Evolutionary conservation across 1,139 yeast species (phyloP), one percentile per base, ranked within the genome.

Genomic region (Suhomyces chickasaworum): DNA sequence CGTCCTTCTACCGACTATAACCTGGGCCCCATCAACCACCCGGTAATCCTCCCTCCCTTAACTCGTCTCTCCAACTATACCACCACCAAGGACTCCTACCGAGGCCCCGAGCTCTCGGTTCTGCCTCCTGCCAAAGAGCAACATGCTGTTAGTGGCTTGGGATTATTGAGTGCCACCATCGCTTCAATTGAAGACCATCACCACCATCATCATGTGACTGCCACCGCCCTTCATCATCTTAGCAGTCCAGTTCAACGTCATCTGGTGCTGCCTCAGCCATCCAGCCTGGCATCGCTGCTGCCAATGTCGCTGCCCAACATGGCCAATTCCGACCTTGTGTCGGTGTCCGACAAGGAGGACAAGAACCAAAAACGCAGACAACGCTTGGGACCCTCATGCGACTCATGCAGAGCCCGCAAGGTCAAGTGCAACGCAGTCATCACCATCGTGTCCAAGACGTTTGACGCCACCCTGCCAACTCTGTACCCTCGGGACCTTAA

Each of bases 381-480:
- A 63, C 68, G 93, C 50, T 71, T 80, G 18, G 91, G 93, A 0
- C 91, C 91, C 8, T 81, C 87, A 41, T 86, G 93, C 64, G 91
- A 86, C 61, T 69, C 79, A 37, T 86, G 93, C 61, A 71, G 90
- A 44, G 61, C 78, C n/a, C 75, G 89, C 50, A 86, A 86, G 63
- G 86, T 84, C 49, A 86, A 84, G 63, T 86, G 93, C 65, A 83
- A 85, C 58, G 89, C 91, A 2, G 83, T 78, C 53, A 81, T 84
- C 37, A 39, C 48, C 20, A 51, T 55, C n/a, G 41, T 55, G 16
- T 13, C 42, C 39, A 53, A 49, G 45, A 7, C 45, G 5, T 12
- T 47, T 34, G 44, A 48, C 22, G 23, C 33, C 10, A 10, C 25
- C 15, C 50, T 46, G 21, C 27, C 45, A 18, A 7, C 27, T 4